These are phyloP conservation scores for Protea cynaroides DNA, from an alignment of 164 flowering plant species.

Conservation along the genomic window DNA sequence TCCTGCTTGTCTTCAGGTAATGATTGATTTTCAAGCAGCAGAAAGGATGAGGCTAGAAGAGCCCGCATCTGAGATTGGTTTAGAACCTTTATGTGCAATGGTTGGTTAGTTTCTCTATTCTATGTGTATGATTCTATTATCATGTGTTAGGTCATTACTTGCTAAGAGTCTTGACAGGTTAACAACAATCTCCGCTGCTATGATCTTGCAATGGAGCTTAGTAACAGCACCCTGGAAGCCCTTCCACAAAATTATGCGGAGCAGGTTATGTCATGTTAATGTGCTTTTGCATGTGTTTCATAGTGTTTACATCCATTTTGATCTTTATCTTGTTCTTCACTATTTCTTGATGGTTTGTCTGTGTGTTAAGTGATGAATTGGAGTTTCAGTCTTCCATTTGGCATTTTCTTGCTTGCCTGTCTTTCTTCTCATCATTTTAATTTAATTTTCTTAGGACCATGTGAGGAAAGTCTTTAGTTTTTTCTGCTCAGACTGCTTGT, in stretches of 20 bases:
- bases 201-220: constrained; percentile 96
- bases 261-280: constrained; percentile 44
- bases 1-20: constrained; percentile 44
- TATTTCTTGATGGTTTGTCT: too few relatives aligned
- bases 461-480: too few relatives aligned
- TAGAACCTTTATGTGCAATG: constrained; percentile 94
- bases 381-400: too few relatives aligned
- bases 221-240: constrained; percentile 82
- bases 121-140: constrained; percentile 1
- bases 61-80: constrained; percentile 94
- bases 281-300: background rate
- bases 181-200: constrained; percentile 96
- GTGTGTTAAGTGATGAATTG: too few relatives aligned
- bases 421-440: too few relatives aligned
- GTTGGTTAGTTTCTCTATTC: constrained; percentile 33
- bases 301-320: background rate
- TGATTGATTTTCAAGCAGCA: constrained; percentile 99
- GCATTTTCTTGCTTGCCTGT: too few relatives aligned
- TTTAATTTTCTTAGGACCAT: too few relatives aligned
- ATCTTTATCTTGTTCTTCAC: background rate
- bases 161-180: constrained; percentile 37
- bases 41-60: constrained; percentile 85
- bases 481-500: too few relatives aligned
- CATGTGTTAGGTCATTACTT: background rate
- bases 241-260: constrained; percentile 90